Percentiles rank a stretch among this genome's conserved stretches.
Conservation (phyloP, 2,329 filamentous ascomycete species). For the Herpotrichia juniperi region DNA sequence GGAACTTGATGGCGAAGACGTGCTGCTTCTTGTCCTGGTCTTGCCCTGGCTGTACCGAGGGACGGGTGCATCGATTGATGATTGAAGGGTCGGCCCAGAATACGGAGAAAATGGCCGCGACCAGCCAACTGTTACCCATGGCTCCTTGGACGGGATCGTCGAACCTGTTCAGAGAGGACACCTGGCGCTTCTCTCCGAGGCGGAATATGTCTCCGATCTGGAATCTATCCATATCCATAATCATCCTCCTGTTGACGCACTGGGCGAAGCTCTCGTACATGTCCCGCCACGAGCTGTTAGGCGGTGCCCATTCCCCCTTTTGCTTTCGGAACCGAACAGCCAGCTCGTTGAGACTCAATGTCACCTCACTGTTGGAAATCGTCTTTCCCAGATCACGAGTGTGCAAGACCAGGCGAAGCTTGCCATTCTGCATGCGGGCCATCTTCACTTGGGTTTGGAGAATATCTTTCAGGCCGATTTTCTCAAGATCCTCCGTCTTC, state of each 20-base stretch:
- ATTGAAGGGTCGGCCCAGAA: not conserved
- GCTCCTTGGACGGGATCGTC: not conserved
- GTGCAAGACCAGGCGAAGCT: constrained; percentile 51
- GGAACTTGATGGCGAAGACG: constrained; percentile 45
- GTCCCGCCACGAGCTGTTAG: too few species aligned
- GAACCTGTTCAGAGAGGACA: not conserved
- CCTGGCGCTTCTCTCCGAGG: too few species aligned
- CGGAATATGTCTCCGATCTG: too few species aligned
- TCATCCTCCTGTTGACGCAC: too few species aligned
- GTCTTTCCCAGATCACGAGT: constrained; percentile 16
- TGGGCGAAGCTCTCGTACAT: too few species aligned
- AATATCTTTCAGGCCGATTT: constrained; percentile 49
- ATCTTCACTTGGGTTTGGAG: constrained; percentile 46
- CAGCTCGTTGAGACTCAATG: too few species aligned
- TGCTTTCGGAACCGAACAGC: too few species aligned
- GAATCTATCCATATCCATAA: too few species aligned
- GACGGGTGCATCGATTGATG: constrained; percentile 9
- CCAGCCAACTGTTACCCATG: not conserved
- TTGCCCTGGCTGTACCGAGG: constrained; percentile 47
- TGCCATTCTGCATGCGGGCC: constrained; percentile 54
- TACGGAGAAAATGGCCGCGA: not conserved
- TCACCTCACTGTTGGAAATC: not conserved
- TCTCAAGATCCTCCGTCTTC: constrained; percentile 47
- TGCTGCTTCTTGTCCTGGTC: constrained; percentile 23
- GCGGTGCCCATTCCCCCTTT: too few species aligned